Base-by-base conservation (phyloP, 2,329 filamentous ascomycete species). In the Xylaria sp. region DNA sequence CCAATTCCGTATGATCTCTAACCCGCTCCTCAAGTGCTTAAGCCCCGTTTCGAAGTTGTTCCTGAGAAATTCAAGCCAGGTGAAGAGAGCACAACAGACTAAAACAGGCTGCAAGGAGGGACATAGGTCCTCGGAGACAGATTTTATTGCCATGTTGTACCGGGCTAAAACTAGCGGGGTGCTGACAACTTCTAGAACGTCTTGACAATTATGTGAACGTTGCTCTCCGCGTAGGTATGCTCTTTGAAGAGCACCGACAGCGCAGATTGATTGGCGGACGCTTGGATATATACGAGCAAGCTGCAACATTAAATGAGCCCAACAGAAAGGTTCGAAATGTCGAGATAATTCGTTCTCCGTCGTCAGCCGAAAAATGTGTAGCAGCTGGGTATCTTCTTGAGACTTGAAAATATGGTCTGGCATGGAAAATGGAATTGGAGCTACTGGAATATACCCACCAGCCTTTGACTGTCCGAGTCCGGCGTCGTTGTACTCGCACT, bases 311-410 rank as follows among this genome's bases (percentile, higher is more conserved):
- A 19, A 21, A 48, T 48, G 45, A 8, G 45, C n/a, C 45, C 45
- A 48, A 17, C 45, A 48, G 45, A 21, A 19, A 9, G 45, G 45
- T n/a, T 48, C 45, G 7, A 48, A 48, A 21, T 48, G 45, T 4
- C n/a, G 45, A 48, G 45, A 48, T 48, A 48, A 6, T 21, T 48
- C 45, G n/a, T 48, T 48, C 45, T 48, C 45, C 45, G 45, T 19
- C 45, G n/a, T 48, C 45, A 21, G 8, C 45, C n/a, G 45, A 48
- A 48, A 48, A 48, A 48, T 48, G 19, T 48, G 19, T 21, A 48
- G 7, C n/a, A 48, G 19, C n/a, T 48, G 45, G 45, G 3, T 3
- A 19, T 48, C 45, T 21, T 48, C 45, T 21, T 1, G 17, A 21
- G 17, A 48, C 19, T 21, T 9, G 4, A 7, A 4, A 9, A 4